These are phyloP conservation scores for Cladosporium velox DNA, from an alignment of 2,329 filamentous ascomycete species.

Conservation along the genomic window DNA sequence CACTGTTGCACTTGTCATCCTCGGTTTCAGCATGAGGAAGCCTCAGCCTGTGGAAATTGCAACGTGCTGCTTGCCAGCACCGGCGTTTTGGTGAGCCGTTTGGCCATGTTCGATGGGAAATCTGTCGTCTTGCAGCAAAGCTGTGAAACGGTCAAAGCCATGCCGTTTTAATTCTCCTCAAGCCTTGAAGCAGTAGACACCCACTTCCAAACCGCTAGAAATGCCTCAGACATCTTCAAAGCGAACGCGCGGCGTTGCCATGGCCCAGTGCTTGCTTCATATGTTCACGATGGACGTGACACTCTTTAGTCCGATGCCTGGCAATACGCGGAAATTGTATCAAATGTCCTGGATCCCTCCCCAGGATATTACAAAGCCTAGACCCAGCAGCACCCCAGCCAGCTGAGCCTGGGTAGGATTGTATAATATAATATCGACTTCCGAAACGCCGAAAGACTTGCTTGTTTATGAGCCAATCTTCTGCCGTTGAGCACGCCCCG, in stretches of 20 bases:
- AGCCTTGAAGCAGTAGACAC: neutral
- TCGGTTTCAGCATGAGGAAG: neutral
- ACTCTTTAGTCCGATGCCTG: neutral
- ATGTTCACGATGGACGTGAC: neutral
- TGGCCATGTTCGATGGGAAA: neutral
- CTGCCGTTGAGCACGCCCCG: conserved; percentile 12
- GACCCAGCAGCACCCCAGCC: conserved; percentile 7
- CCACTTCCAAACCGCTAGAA: neutral
- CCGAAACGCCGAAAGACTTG: conserved; percentile 14
- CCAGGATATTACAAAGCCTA: conserved; percentile 1
- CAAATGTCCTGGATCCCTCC: neutral
- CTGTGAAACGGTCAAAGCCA: neutral
- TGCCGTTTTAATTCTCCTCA: neutral
- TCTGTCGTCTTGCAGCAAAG: neutral
- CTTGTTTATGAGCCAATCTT: conserved; percentile 17
- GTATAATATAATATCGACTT: neutral
- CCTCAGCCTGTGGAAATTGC: neutral
- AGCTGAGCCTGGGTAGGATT: neutral
- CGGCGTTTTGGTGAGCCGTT: neutral
- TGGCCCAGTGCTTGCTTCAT: conserved; percentile 7
- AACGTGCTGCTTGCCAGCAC: neutral
- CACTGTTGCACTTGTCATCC: neutral
- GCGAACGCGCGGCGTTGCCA: neutral
- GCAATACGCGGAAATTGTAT: conserved; percentile 2
- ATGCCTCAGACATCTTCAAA: neutral